Evolutionary conservation across 257 asterid species (phyloP).

Genomic region (Catharanthus roseus): DNA sequence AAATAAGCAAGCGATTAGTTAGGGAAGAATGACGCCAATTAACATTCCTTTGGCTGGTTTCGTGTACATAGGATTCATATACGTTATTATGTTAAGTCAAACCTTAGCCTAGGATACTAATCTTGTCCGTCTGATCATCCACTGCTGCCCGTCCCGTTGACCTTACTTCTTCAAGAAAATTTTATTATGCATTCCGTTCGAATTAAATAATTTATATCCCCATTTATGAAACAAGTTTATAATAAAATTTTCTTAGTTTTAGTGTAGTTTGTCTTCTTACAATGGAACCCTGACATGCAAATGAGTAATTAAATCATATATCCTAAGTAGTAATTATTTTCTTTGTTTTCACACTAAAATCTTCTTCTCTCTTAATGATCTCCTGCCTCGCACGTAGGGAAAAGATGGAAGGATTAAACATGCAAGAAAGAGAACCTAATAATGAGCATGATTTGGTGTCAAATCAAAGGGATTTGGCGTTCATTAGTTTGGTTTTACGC

Average conservation of each 20-base stretch:
- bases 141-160: too few relatives aligned
- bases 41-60: conserved; percentile 7
- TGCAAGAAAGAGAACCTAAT: conserved; percentile 2
- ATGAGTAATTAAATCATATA: background rate
- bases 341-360: background rate
- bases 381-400: background rate
- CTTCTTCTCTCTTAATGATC: background rate
- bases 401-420: background rate
- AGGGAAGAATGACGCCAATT: background rate
- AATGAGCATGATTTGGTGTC: conserved; percentile 6
- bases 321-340: background rate
- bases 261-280: too few relatives aligned
- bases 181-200: too few relatives aligned
- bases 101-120: background rate
- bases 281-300: background rate
- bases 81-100: background rate
- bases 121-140: background rate
- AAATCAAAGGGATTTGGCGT: conserved; percentile 1
- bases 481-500: conserved; percentile 5
- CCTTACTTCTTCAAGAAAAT: too few relatives aligned
- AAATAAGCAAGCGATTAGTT: background rate
- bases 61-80: background rate
- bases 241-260: too few relatives aligned
- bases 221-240: too few relatives aligned
- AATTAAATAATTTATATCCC: too few relatives aligned